These are phyloP conservation scores for Gossypium aridum DNA, from an alignment of 441 rosid species.

Conservation along the genomic window DNA sequence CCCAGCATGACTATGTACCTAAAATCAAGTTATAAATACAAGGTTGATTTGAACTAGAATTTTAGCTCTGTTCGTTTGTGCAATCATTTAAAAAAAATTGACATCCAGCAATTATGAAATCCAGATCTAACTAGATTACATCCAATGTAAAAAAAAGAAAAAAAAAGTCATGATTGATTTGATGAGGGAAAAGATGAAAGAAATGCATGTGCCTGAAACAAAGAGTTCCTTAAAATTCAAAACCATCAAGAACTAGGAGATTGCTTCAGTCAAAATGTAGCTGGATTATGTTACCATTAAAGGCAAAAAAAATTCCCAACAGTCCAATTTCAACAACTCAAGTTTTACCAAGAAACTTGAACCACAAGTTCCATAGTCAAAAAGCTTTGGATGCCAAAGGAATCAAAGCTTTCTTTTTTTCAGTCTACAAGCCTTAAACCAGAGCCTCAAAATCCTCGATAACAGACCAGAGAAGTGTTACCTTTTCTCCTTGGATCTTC, in stretches of 20 bases:
- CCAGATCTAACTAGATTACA: too few relatives aligned
- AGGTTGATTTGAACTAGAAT: too few relatives aligned
- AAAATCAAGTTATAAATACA: too few relatives aligned
- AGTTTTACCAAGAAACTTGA: constrained; percentile 31
- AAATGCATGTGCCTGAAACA: constrained; percentile 22
- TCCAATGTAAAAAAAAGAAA: too few relatives aligned
- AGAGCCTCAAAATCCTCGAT: constrained; percentile 22
- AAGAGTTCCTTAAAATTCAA: constrained; percentile 13
- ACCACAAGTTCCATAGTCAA: constrained; percentile 19
- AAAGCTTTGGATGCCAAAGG: constrained; percentile 33
- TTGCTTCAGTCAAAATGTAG: constrained; percentile 16
- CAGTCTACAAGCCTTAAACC: constrained; percentile 18
- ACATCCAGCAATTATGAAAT: too few relatives aligned
- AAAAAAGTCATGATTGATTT: background rate
- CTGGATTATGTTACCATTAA: background rate
- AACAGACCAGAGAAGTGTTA: background rate
- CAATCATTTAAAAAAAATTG: too few relatives aligned
- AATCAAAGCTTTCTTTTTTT: constrained; percentile 22
- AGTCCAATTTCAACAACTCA: constrained; percentile 23
- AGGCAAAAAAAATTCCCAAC: constrained; percentile 1
- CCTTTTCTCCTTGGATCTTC: constrained; percentile 15
- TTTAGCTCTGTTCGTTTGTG: too few relatives aligned
- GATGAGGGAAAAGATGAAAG: constrained; percentile 2
- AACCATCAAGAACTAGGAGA: constrained; percentile 16
- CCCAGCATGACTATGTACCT: too few relatives aligned